A percentile compares a stretch with the other conserved stretches of the same genome.
phyloP scores from a whole-genome alignment of 495 filamentous ascomycete species.

The Aspergillus homomorphus region DNA sequence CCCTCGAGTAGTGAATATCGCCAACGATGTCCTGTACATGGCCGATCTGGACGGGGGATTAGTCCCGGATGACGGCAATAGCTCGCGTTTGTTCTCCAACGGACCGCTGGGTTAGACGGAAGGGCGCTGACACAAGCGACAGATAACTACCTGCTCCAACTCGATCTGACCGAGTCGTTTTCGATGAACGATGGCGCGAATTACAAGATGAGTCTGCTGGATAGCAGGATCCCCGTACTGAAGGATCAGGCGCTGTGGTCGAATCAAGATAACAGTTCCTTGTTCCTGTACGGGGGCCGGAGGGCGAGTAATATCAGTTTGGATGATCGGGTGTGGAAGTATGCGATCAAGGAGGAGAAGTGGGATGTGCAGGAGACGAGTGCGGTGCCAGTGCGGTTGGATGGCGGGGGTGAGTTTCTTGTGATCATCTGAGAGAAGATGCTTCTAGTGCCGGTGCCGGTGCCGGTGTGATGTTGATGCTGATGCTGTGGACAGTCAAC shows the following conservation, averaged over 20 bases:
- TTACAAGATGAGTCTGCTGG: slow-evolving; percentile 16
- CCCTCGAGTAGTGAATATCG: slow-evolving; percentile 10
- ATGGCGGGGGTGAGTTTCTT: slow-evolving; percentile 7
- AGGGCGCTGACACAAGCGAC: background rate
- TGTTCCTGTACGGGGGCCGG: slow-evolving; percentile 12
- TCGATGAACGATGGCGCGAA: slow-evolving; percentile 12
- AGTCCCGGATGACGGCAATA: slow-evolving; percentile 12
- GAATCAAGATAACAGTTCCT: slow-evolving; percentile 8
- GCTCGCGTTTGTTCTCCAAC: slow-evolving; percentile 4
- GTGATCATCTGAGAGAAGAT: background rate
- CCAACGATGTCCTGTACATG: slow-evolving; percentile 16
- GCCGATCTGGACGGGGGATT: slow-evolving; percentile 16
- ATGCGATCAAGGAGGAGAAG: background rate
- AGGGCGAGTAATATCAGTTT: slow-evolving; percentile 2
- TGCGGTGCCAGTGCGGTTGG: slow-evolving; percentile 9
- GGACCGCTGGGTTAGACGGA: too few relatives aligned
- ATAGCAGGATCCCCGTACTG: slow-evolving; percentile 4
- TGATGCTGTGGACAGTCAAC: slow-evolving; percentile 4
- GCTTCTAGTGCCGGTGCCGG: too few relatives aligned
- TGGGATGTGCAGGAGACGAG: slow-evolving; percentile 12
- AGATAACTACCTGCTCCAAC: slow-evolving; percentile 22
- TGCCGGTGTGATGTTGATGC: background rate
- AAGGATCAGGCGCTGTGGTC: slow-evolving; percentile 14
- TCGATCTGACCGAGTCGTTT: slow-evolving; percentile 13
- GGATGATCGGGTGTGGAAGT: slow-evolving; percentile 11